phyloP scores from a whole-genome alignment of 805 yeast genomes.

The Danielozyma ontarioensis region DNA sequence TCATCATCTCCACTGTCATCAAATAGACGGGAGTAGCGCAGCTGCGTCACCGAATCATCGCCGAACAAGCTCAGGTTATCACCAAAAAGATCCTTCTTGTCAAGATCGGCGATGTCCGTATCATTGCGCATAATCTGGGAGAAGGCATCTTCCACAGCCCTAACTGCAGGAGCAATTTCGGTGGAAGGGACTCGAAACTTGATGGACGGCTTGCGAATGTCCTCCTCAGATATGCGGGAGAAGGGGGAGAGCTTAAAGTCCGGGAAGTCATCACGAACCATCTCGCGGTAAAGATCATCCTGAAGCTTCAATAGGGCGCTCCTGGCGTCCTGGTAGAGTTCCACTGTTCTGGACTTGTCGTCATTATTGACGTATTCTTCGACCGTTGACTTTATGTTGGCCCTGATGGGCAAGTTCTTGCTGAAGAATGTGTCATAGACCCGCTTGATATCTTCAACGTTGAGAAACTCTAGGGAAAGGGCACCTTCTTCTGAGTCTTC shows the following conservation, averaged over 20 bases:
- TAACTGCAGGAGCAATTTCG: slow-evolving; percentile 35
- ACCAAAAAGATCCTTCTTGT: slow-evolving; percentile 16
- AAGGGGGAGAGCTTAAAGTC: slow-evolving; percentile 59
- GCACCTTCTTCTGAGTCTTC: slow-evolving; percentile 38
- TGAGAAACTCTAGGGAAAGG: slow-evolving; percentile 39
- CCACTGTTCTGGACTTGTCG: not conserved
- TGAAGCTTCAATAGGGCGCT: slow-evolving; percentile 58
- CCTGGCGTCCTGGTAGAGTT: slow-evolving; percentile 50
- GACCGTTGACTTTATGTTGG: slow-evolving; percentile 22
- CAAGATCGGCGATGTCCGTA: slow-evolving; percentile 2
- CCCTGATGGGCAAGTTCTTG: slow-evolving; percentile 4
- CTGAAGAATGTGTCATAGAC: slow-evolving; percentile 43
- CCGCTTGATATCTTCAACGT: slow-evolving; percentile 47
- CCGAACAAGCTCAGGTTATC: slow-evolving; percentile 30
- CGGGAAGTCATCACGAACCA: slow-evolving; percentile 51
- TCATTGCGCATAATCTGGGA: slow-evolving; percentile 46
- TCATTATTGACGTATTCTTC: slow-evolving; percentile 10
- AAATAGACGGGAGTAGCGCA: slow-evolving; percentile 24
- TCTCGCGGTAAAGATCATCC: slow-evolving; percentile 40
- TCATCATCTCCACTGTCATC: slow-evolving; percentile 31
- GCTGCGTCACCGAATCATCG: slow-evolving; percentile 7
- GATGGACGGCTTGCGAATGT: not conserved
- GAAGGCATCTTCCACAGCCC: slow-evolving; percentile 66
- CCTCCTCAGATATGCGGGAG: slow-evolving; percentile 26
- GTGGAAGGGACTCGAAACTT: not conserved